phyloP scores from a whole-genome alignment of 306 rosid species.

The Quercus suber region DNA sequence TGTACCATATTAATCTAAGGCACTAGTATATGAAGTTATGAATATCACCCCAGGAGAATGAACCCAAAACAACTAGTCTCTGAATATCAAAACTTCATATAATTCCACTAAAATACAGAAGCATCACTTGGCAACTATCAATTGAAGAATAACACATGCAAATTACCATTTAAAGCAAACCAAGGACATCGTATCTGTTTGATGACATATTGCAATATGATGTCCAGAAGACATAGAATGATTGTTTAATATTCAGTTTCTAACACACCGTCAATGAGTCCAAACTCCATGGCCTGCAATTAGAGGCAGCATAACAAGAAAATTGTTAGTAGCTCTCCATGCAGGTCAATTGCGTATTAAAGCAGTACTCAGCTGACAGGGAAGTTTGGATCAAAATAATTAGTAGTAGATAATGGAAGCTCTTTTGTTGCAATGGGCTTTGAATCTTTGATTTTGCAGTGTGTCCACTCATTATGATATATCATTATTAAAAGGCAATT shows the following conservation, averaged over 20 bases:
- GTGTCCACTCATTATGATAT: background rate
- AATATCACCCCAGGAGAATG: background rate
- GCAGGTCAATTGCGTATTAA: background rate
- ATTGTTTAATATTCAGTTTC: constrained; percentile 80
- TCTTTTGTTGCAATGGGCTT: background rate
- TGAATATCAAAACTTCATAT: background rate
- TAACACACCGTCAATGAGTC: constrained; percentile 80
- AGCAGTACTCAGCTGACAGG: background rate
- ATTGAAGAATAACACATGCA: background rate
- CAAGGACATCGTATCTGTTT: constrained; percentile 6
- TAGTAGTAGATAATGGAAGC: background rate
- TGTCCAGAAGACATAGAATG: background rate
- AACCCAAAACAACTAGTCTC: background rate
- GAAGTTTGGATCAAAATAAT: background rate
- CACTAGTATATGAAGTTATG: background rate
- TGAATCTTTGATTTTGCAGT: background rate
- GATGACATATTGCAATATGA: constrained; percentile 14
- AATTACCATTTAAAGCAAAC: constrained; percentile 21
- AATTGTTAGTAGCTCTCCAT: background rate
- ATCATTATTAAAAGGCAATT: background rate
- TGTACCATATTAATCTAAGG: background rate
- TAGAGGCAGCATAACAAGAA: background rate
- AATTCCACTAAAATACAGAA: background rate
- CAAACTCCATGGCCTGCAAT: constrained; percentile 91
- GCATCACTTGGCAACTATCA: background rate